phyloP scores from a whole-genome alignment of 139 green algal genomes.

The Tetradesmus obliquus region DNA sequence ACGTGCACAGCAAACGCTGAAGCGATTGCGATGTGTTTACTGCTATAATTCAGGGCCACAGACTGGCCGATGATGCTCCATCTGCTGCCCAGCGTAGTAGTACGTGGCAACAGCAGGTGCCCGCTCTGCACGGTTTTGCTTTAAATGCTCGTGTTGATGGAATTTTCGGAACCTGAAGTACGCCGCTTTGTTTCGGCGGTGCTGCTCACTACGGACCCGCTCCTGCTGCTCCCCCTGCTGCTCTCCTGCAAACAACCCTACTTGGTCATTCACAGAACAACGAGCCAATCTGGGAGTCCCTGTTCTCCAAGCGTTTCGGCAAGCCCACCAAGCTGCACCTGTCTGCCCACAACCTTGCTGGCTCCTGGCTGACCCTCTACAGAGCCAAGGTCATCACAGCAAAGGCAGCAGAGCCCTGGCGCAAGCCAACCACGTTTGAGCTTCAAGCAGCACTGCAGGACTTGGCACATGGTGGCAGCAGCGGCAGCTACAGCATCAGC shows the following conservation, averaged over 20 bases:
- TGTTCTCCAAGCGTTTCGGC: conserved; percentile 38
- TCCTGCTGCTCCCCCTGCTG: background rate
- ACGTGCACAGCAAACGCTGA: background rate
- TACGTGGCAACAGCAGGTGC: background rate
- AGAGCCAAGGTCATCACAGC: conserved; percentile 34
- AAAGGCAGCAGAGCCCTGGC: conserved; percentile 52
- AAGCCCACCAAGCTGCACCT: background rate
- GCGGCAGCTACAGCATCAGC: background rate
- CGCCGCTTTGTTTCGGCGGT: background rate
- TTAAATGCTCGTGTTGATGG: background rate
- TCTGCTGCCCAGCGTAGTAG: background rate
- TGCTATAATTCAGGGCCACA: background rate
- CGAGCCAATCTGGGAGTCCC: conserved; percentile 4
- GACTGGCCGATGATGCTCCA: background rate
- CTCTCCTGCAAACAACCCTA: conserved; percentile 8
- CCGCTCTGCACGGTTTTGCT: background rate
- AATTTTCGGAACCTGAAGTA: no score
- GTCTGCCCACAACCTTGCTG: conserved; percentile 42
- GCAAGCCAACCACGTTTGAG: conserved; percentile 57
- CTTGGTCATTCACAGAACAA: background rate
- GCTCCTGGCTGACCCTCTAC: conserved; percentile 59
- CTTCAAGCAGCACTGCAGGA: conserved; percentile 49
- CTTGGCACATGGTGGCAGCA: background rate
- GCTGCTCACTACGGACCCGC: background rate
- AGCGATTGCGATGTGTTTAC: background rate